Evolutionary conservation across 164 flowering plant genomes (phyloP).

Genomic region (Euptelea pleiosperma): DNA sequence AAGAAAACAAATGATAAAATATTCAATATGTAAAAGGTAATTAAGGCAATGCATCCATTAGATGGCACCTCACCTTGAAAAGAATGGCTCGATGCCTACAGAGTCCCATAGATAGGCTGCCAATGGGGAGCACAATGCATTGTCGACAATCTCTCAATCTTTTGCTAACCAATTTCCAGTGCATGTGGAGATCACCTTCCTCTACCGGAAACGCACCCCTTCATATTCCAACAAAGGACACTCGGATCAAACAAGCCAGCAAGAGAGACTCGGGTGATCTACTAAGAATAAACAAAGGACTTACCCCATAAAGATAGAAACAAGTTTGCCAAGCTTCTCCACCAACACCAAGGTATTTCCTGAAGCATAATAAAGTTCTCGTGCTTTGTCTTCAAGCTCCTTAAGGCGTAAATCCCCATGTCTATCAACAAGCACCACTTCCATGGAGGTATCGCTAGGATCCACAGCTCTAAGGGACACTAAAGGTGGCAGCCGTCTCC

Average conservation of each 20-base stretch:
- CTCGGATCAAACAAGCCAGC: constrained; percentile 9
- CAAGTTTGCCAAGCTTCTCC: constrained; percentile 81
- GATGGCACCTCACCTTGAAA: constrained; percentile 59
- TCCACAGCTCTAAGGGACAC: constrained; percentile 57
- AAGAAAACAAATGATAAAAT: neutral
- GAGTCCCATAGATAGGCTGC: constrained; percentile 78
- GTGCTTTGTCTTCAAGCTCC: constrained; percentile 80
- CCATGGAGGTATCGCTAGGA: constrained; percentile 68
- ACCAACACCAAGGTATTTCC: constrained; percentile 58
- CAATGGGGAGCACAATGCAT: constrained; percentile 78
- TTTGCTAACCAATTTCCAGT: constrained; percentile 68
- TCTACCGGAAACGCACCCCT: constrained; percentile 82
- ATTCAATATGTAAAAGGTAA: neutral
- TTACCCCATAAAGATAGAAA: constrained; percentile 85
- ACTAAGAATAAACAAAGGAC: constrained; percentile 4
- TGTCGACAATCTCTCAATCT: constrained; percentile 55
- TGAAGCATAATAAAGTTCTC: constrained; percentile 53
- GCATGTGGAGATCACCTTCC: constrained; percentile 70
- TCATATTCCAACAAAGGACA: constrained; percentile 21
- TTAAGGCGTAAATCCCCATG: constrained; percentile 65
- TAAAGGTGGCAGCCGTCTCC: constrained; percentile 63
- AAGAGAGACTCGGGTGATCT: neutral
- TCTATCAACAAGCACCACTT: constrained; percentile 77
- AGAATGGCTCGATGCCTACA: constrained; percentile 95
- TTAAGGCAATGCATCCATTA: constrained; percentile 6